Conservation (phyloP, 2,329 filamentous ascomycete genomes). For the Monosporascus sp. region DNA sequence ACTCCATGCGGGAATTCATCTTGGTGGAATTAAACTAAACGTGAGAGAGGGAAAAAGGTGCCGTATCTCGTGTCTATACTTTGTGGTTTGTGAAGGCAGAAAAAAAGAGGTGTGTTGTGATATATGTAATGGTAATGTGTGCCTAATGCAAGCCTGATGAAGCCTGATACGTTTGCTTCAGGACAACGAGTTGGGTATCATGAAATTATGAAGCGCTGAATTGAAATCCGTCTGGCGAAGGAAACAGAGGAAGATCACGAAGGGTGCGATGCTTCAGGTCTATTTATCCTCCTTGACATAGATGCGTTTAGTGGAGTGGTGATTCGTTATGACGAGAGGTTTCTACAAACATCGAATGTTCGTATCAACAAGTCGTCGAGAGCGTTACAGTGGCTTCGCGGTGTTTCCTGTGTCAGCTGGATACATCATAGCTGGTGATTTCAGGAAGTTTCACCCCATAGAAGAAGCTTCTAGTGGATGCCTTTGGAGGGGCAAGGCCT, state of each 20-base stretch:
- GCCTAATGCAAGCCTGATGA: constrained; percentile 1
- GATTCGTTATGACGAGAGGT: not conserved
- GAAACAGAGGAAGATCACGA: not conserved
- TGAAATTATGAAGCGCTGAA: not conserved
- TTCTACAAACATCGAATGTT: not conserved
- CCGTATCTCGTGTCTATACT: constrained; percentile 12
- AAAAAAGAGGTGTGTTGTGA: constrained; percentile 8
- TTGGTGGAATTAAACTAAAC: constrained; percentile 21
- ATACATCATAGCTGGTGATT: not conserved
- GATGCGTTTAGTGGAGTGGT: not conserved
- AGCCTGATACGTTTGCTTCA: constrained; percentile 4
- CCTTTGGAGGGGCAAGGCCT: not conserved
- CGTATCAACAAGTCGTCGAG: not conserved
- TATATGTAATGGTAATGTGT: constrained; percentile 4
- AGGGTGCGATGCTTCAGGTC: not conserved
- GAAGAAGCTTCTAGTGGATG: not conserved
- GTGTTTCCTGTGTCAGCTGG: not conserved
- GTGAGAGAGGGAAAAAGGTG: not conserved
- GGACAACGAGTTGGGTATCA: not conserved
- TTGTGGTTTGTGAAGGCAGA: constrained; percentile 4
- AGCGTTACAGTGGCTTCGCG: not conserved
- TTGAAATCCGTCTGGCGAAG: not conserved
- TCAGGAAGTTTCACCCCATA: not conserved
- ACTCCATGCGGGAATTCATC: constrained; percentile 78
- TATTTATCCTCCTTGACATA: not conserved